These are phyloP conservation scores for Larix kaempferi DNA, from an alignment of 75 land plant species.

Conservation along the genomic window DNA sequence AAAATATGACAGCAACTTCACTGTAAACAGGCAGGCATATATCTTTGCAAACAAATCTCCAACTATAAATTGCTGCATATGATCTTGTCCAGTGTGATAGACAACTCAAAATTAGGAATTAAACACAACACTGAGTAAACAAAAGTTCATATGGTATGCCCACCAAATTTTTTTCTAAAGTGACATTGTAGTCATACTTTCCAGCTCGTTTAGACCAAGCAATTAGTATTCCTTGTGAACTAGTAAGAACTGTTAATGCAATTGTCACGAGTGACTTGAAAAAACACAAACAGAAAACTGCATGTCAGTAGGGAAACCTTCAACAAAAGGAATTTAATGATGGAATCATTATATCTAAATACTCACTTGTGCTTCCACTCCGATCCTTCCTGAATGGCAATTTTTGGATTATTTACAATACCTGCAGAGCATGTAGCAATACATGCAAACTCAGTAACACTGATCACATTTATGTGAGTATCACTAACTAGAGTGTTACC, in stretches of 20 bases:
- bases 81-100: neutral
- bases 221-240: slow-evolving; percentile 85
- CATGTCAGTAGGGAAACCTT: neutral
- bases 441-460: neutral
- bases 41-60: neutral
- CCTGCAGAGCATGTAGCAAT: slow-evolving; percentile 9
- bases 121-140: neutral
- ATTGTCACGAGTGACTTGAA: slow-evolving; percentile 64
- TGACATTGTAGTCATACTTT: slow-evolving; percentile 84
- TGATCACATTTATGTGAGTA: neutral
- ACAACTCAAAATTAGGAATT: neutral
- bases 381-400: slow-evolving; percentile 15
- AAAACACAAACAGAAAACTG: neutral
- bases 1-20: neutral
- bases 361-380: slow-evolving; percentile 64
- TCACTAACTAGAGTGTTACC: neutral
- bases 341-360: neutral
- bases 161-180: slow-evolving; percentile 82
- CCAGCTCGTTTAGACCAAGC: slow-evolving; percentile 89
- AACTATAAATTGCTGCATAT: neutral
- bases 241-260: slow-evolving; percentile 80
- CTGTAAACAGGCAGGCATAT: neutral
- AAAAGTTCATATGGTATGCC: slow-evolving; percentile 8
- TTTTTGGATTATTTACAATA: slow-evolving; percentile 14
- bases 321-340: neutral